Percentiles rank a stretch among this genome's conserved stretches.
These are phyloP conservation scores for Hypsizygus marmoreus DNA, from an alignment of 768 basidiomycete species.

Conservation along the genomic window DNA sequence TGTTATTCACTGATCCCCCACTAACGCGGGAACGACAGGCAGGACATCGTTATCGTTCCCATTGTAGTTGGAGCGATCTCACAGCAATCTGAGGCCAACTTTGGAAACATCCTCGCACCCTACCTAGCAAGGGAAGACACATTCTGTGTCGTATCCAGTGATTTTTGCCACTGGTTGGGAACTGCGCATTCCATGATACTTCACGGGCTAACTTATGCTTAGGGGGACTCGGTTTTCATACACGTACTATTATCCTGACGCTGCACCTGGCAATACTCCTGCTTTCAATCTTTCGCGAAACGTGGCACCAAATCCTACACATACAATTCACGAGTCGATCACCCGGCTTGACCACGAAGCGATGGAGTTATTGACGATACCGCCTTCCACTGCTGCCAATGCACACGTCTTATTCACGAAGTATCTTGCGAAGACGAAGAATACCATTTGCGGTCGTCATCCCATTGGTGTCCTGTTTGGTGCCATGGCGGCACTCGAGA, in stretches of 20 bases:
- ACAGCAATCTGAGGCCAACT: slow-evolving; percentile 56
- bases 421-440: slow-evolving; percentile 76
- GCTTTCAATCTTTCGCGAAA: slow-evolving; percentile 54
- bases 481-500: slow-evolving; percentile 63
- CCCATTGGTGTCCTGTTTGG: slow-evolving; percentile 93
- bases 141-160: slow-evolving; percentile 88
- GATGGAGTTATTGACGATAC: slow-evolving; percentile 68
- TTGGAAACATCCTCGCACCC: slow-evolving; percentile 74
- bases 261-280: slow-evolving; percentile 45
- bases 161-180: slow-evolving; percentile 95
- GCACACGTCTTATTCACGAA: slow-evolving; percentile 65
- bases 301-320: slow-evolving; percentile 37
- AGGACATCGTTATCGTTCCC: slow-evolving; percentile 83
- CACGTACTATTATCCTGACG: slow-evolving; percentile 81
- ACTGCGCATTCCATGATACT: background rate
- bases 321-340: slow-evolving; percentile 85
- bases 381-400: slow-evolving; percentile 49
- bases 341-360: slow-evolving; percentile 83
- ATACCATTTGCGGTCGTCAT: slow-evolving; percentile 97
- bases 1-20: background rate
- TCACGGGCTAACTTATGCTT: slow-evolving; percentile 1
- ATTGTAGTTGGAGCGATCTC: slow-evolving; percentile 85
- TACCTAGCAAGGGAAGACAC: slow-evolving; percentile 80
- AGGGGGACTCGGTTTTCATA: slow-evolving; percentile 86
- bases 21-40: slow-evolving; percentile 36